Conservation (phyloP, 495 filamentous ascomycete genomes). For the Haplographium delicatum region DNA sequence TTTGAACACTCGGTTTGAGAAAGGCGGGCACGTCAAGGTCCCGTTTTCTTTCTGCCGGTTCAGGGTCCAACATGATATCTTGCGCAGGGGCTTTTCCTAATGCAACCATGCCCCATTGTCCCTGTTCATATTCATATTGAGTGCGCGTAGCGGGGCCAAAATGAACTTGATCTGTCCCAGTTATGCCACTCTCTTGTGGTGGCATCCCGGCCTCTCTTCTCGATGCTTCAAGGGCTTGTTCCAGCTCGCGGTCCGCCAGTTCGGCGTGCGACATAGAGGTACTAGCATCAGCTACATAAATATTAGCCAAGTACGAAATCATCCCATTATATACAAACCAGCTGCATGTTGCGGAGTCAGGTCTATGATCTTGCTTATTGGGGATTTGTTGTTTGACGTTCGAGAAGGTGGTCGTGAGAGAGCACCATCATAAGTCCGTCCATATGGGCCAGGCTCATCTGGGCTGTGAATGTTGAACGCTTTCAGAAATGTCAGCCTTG, state of each 20-base stretch:
- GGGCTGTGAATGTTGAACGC: constrained; percentile 54
- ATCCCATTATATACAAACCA: constrained; percentile 23
- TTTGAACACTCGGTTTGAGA: constrained; percentile 56
- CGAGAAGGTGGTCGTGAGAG: constrained; percentile 68
- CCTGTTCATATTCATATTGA: constrained; percentile 73
- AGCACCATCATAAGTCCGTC: constrained; percentile 39
- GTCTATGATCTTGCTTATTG: constrained; percentile 37
- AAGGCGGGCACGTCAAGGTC: constrained; percentile 59
- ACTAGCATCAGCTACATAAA: constrained; percentile 33
- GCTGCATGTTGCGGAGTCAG: constrained; percentile 27
- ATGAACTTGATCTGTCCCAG: constrained; percentile 29
- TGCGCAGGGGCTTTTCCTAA: constrained; percentile 41
- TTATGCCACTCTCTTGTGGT: constrained; percentile 42
- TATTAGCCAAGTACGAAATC: constrained; percentile 18
- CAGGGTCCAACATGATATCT: constrained; percentile 57
- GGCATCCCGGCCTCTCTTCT: constrained; percentile 29
- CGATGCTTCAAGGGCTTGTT: constrained; percentile 37
- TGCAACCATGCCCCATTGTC: constrained; percentile 70
- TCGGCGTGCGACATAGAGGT: constrained; percentile 44
- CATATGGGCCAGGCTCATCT: constrained; percentile 37
- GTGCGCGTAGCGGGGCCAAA: constrained; percentile 72
- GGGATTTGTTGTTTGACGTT: constrained; percentile 48
- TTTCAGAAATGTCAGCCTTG: constrained; percentile 26
- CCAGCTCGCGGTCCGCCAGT: constrained; percentile 52
- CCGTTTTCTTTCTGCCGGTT: constrained; percentile 56